These are phyloP conservation scores for Penicillium glabrum DNA, from an alignment of 2,329 filamentous ascomycete species.

Conservation along the genomic window DNA sequence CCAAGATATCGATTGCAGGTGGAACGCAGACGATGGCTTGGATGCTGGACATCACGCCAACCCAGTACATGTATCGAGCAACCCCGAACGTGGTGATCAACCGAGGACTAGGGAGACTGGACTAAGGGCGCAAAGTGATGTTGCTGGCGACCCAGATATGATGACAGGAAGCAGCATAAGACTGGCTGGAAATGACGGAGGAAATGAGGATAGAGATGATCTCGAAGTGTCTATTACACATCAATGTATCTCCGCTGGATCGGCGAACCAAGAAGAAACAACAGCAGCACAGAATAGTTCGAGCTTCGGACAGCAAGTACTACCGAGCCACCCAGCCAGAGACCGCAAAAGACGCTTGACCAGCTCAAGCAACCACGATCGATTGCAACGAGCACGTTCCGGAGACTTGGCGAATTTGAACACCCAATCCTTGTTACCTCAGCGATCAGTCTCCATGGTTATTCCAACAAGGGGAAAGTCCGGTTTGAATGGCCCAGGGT, in stretches of 20 bases:
- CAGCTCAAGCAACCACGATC: slow-evolving; percentile 31
- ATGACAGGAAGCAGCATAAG: not conserved
- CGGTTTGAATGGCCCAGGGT: slow-evolving; percentile 19
- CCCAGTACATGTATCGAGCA: slow-evolving; percentile 1
- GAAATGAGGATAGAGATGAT: not conserved
- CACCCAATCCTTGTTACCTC: slow-evolving; percentile 16
- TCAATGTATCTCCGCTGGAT: not conserved
- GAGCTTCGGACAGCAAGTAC: not conserved
- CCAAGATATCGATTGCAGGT: not conserved
- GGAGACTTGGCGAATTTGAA: not conserved
- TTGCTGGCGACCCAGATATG: not conserved
- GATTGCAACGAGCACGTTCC: slow-evolving; percentile 12
- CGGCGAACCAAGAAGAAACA: not conserved
- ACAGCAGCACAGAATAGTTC: not conserved
- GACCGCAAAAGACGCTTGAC: slow-evolving; percentile 47
- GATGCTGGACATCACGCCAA: not conserved
- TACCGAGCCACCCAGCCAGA: not conserved
- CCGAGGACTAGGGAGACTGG: not conserved
- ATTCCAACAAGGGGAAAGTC: slow-evolving; percentile 13
- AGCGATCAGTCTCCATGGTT: slow-evolving; percentile 25
- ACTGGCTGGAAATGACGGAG: not conserved
- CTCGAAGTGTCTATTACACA: not conserved
- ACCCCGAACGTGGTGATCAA: not conserved
- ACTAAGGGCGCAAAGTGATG: not conserved
- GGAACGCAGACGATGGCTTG: not conserved